Percentiles rank a stretch among this genome's conserved stretches.
Evolutionary conservation across 345 rosid genomes (phyloP).

Genomic region (Odontarrhena argentea): DNA sequence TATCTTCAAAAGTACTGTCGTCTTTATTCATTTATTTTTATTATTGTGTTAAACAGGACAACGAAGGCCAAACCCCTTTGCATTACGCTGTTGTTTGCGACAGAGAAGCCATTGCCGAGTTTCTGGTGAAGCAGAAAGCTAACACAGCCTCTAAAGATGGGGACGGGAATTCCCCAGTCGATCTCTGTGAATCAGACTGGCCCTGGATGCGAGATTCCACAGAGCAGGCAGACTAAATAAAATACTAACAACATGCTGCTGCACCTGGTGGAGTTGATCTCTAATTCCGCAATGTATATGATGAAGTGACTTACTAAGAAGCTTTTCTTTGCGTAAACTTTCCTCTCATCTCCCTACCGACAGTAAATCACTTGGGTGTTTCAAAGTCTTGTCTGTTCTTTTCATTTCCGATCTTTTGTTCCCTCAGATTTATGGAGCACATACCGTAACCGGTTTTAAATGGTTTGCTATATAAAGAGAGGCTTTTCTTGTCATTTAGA

Average conservation of each 20-base stretch:
- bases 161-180: slow-evolving; percentile 64
- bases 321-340: slow-evolving; percentile 15
- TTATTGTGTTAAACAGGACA: slow-evolving; percentile 58
- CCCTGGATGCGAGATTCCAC: slow-evolving; percentile 55
- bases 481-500: slow-evolving; percentile 22
- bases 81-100: slow-evolving; percentile 93
- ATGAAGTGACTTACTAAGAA: slow-evolving; percentile 41
- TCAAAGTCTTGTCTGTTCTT: slow-evolving; percentile 11
- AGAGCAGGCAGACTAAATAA: slow-evolving; percentile 34
- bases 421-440: slow-evolving; percentile 19
- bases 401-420: slow-evolving; percentile 21
- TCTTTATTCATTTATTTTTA: slow-evolving; percentile 4
- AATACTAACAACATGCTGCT: slow-evolving; percentile 33
- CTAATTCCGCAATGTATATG: slow-evolving; percentile 49
- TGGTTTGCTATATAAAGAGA: slow-evolving; percentile 32
- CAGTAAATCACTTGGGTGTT: slow-evolving; percentile 31
- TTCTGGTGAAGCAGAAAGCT: slow-evolving; percentile 80
- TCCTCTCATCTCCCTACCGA: slow-evolving; percentile 22
- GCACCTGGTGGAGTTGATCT: neutral
- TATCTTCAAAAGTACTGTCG: slow-evolving; percentile 21
- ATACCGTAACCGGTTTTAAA: slow-evolving; percentile 27
- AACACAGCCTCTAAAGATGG: slow-evolving; percentile 59
- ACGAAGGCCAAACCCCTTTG: slow-evolving; percentile 91
- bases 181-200: slow-evolving; percentile 73
- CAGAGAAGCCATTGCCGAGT: slow-evolving; percentile 74